phyloP scores from a whole-genome alignment of 352 stramenopile species.

The Globisporangium recalcitrans region DNA sequence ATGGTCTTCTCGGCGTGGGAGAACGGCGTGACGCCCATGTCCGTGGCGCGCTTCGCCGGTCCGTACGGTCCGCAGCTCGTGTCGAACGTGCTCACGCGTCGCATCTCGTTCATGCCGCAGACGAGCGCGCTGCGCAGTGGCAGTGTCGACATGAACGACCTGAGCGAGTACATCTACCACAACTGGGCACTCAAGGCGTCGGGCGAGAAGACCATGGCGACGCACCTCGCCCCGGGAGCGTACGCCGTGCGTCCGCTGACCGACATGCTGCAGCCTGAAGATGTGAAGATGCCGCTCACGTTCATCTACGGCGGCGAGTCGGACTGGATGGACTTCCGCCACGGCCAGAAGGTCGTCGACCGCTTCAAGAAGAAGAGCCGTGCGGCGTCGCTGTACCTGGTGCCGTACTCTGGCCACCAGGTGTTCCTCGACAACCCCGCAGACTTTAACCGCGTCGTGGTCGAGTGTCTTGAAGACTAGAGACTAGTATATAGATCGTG shows the following conservation, averaged over 20 bases:
- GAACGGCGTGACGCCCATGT: slow-evolving; percentile 71
- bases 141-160: slow-evolving; percentile 47
- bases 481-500: not conserved
- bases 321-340: slow-evolving; percentile 85
- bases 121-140: slow-evolving; percentile 66
- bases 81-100: slow-evolving; percentile 50
- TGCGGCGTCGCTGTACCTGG: slow-evolving; percentile 44
- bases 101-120: slow-evolving; percentile 72
- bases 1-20: slow-evolving; percentile 59
- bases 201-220: slow-evolving; percentile 68
- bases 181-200: slow-evolving; percentile 81
- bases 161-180: slow-evolving; percentile 81
- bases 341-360: slow-evolving; percentile 59
- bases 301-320: slow-evolving; percentile 79
- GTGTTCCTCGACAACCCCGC: slow-evolving; percentile 80
- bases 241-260: slow-evolving; percentile 63
- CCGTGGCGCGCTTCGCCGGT: slow-evolving; percentile 56
- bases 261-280: slow-evolving; percentile 49
- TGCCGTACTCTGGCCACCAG: slow-evolving; percentile 69
- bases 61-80: slow-evolving; percentile 79
- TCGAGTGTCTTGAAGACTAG: slow-evolving; percentile 27
- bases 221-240: slow-evolving; percentile 65
- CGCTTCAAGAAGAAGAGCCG: slow-evolving; percentile 31
- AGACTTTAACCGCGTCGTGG: slow-evolving; percentile 60
- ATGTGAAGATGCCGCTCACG: slow-evolving; percentile 71